A percentile compares a stretch with the other conserved stretches of the same genome.
phyloP scores from a whole-genome alignment of 306 rosid genomes.

The Medicago arabica region DNA sequence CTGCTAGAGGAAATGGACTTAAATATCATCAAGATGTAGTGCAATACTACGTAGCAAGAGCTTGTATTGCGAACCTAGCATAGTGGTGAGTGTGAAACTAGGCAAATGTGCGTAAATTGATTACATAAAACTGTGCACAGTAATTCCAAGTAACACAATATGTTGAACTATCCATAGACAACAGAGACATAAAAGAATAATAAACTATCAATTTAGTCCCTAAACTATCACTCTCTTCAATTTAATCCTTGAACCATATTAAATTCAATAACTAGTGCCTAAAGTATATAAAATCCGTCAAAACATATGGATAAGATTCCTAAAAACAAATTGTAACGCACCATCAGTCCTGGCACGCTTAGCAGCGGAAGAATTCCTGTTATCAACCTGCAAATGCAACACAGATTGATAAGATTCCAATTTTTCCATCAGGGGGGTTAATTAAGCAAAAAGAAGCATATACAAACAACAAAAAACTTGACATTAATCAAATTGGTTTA shows the following conservation, averaged over 20 bases:
- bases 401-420: constrained; percentile 1
- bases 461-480: not conserved
- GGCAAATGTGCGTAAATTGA: not conserved
- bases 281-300: too few relatives aligned
- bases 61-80: not conserved
- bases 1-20: not conserved
- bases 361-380: constrained; percentile 91
- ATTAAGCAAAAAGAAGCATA: not conserved
- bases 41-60: not conserved
- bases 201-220: too few relatives aligned
- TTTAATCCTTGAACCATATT: too few relatives aligned
- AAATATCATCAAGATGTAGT: not conserved
- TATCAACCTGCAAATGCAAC: constrained; percentile 70
- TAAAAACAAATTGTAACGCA: constrained; percentile 24
- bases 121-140: not conserved
- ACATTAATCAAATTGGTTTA: constrained; percentile 14
- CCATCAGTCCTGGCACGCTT: constrained; percentile 99
- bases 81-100: not conserved
- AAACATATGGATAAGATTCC: too few relatives aligned
- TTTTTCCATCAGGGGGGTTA: not conserved
- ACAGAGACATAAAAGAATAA: not conserved
- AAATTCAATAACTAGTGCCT: too few relatives aligned
- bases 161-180: constrained; percentile 10
- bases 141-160: not conserved
- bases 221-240: too few relatives aligned